A percentile compares a stretch with the other conserved stretches of the same genome.
Evolutionary conservation across 1,139 yeast species (phyloP).

Genomic region (Kurtzmaniella natalensis): DNA sequence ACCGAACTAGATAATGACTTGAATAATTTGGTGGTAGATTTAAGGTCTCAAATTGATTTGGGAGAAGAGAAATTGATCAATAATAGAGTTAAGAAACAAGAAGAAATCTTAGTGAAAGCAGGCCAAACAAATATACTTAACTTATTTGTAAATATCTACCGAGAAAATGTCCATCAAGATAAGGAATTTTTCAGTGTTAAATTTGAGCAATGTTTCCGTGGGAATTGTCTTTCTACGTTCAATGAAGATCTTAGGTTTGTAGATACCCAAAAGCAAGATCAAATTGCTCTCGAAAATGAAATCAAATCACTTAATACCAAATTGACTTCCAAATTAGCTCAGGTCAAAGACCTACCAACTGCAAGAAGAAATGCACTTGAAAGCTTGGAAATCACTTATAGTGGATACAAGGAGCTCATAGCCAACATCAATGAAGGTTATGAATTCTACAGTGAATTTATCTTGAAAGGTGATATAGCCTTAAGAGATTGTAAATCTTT

Average conservation of each 20-base stretch:
- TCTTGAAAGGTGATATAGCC: constrained; percentile 45
- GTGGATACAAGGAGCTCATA: constrained; percentile 52
- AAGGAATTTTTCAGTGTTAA: constrained; percentile 20
- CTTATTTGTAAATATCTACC: constrained; percentile 44
- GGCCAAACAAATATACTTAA: constrained; percentile 49
- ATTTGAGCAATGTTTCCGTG: constrained; percentile 30
- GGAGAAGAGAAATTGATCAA: constrained; percentile 20
- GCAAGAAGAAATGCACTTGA: constrained; percentile 51
- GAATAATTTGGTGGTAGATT: constrained; percentile 31
- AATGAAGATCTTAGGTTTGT: constrained; percentile 37
- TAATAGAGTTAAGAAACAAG: constrained; percentile 36
- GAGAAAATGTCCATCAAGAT: constrained; percentile 19
- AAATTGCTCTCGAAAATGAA: constrained; percentile 38
- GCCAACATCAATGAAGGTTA: constrained; percentile 66
- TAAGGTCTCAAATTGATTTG: constrained; percentile 35
- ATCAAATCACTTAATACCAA: constrained; percentile 44
- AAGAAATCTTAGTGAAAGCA: constrained; percentile 41
- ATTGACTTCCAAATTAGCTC: constrained; percentile 13
- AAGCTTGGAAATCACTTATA: constrained; percentile 49
- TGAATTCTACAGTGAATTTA: constrained; percentile 63
- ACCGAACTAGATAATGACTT: constrained; percentile 38
- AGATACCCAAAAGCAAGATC: constrained; percentile 33
- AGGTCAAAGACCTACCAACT: constrained; percentile 20
- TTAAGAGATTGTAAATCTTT: constrained; percentile 50
- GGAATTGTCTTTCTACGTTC: constrained; percentile 36